Evolutionary conservation across 768 basidiomycete genomes (phyloP).

Genomic region (Suillus alpinus): DNA sequence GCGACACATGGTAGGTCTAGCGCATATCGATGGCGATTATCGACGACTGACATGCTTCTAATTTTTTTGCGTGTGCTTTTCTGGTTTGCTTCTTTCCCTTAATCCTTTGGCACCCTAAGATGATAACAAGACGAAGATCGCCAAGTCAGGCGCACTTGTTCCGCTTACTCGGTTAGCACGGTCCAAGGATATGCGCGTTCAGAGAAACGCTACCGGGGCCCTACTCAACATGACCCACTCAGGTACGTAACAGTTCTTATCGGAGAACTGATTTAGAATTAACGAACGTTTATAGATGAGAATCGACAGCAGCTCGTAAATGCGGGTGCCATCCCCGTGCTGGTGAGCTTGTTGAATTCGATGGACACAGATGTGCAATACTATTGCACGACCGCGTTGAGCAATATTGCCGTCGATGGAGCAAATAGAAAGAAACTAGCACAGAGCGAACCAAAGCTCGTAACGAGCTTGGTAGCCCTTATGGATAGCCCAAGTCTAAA

Average conservation of each 20-base stretch:
- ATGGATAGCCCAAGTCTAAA: constrained; percentile 99
- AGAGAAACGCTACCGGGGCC: constrained; percentile 97
- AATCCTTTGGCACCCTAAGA: constrained; percentile 45
- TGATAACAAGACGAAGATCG: constrained; percentile 99
- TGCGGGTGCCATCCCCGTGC: constrained; percentile 96
- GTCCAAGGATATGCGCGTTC: constrained; percentile 99
- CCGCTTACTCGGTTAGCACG: constrained; percentile 94
- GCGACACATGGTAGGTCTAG: constrained; percentile 85
- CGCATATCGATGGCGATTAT: constrained; percentile 3
- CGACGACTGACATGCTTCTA: constrained; percentile 7
- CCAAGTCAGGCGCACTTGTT: constrained; percentile 97
- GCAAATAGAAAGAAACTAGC: constrained; percentile 92
- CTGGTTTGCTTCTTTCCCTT: constrained; percentile 9
- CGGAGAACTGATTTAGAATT: background rate
- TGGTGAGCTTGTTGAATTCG: constrained; percentile 90
- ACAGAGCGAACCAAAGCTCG: constrained; percentile 90
- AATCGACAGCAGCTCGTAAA: constrained; percentile 98
- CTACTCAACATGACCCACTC: constrained; percentile 99
- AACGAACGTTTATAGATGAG: constrained; percentile 63
- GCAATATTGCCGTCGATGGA: constrained; percentile 98
- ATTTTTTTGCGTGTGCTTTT: constrained; percentile 9
- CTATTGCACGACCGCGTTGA: constrained; percentile 97
- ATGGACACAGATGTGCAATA: constrained; percentile 99
- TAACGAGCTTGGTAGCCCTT: constrained; percentile 86
- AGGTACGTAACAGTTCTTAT: constrained; percentile 47